Evolutionary conservation across 176 grass and related monocot genomes (phyloP).

Genomic region (Oryza nivara): DNA sequence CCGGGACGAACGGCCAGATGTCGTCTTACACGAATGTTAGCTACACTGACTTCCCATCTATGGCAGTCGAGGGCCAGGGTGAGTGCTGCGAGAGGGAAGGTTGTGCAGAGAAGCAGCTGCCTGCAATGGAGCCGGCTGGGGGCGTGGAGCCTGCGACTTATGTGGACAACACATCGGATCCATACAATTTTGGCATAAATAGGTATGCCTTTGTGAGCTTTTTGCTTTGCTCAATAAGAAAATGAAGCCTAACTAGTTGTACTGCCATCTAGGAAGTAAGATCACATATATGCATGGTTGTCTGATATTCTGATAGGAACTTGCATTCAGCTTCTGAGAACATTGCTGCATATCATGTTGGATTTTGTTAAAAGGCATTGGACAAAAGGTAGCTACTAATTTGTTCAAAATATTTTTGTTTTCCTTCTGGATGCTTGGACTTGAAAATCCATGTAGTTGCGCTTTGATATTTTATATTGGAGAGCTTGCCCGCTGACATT

Average conservation of each 20-base stretch:
- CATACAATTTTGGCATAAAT: constrained; percentile 74
- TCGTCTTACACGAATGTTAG: constrained; percentile 49
- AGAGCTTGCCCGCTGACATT: neutral
- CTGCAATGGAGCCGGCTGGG: constrained; percentile 32
- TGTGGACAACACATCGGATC: constrained; percentile 47
- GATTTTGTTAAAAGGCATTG: constrained; percentile 24
- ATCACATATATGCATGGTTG: constrained; percentile 17
- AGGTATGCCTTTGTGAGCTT: constrained; percentile 53
- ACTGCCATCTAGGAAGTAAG: neutral
- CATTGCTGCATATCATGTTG: constrained; percentile 32
- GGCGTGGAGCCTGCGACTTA: constrained; percentile 39
- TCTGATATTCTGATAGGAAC: constrained; percentile 6
- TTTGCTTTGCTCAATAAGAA: constrained; percentile 18
- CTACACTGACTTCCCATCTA: constrained; percentile 39
- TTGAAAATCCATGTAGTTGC: neutral
- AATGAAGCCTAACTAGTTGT: neutral
- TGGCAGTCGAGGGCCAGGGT: constrained; percentile 33
- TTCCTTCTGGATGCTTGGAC: constrained; percentile 1
- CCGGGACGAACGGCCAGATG: constrained; percentile 50
- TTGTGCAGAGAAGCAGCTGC: constrained; percentile 57
- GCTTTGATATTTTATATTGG: constrained; percentile 12
- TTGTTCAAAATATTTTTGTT: constrained; percentile 28
- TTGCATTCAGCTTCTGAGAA: neutral
- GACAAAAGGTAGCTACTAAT: constrained; percentile 4
- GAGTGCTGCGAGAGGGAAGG: constrained; percentile 25